Evolutionary conservation across 176 grass and related monocot species (phyloP), one percentile per base, ranked within the genome.

Genomic region (Aegilops speltoides): DNA sequence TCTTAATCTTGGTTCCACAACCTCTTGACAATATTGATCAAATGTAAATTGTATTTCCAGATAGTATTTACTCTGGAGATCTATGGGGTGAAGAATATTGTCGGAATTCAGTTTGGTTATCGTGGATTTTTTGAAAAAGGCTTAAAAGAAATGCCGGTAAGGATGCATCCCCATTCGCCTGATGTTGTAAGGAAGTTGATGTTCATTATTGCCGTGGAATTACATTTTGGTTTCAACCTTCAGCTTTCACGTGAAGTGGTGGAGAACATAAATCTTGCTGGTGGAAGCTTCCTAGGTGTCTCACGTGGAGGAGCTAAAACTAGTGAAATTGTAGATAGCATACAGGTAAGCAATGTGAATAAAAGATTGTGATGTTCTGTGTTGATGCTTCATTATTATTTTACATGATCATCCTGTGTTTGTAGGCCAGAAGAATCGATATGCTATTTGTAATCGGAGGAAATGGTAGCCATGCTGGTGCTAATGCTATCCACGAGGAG

Each of bases 371-470:
- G 24, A 83, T 70, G 14, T 84, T 80, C 7, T 32, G 5, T 29
- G 5, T 83, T 68, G 34, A 33, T 38, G 20, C 29, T 80, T 83
- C 37, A 38, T 63, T 79, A 54, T 48, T 69, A 9, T 83, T 79
- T 68, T 29, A 54, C 40, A 68, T 19, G 3, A 28, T 83, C 7
- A n/a, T 65, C 72, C 32, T 36, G 60, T 87, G 71, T 89, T 92
- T 89, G 80, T 75, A 97, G 96, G 96, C 86, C 59, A 91, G 90
- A 79, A 78, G 90, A 89, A 94, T 98, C 68, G 92, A 98, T 68
- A 98, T 98, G 92, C 90, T 98, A 28, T 98, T 98, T 89, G 91
- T 98, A 85, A 89, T 98, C 75, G 96, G 96, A 75, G 96, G 96
- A 93, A 96, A 98, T 73, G 96, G 96, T 57, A 98, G 91, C 46